phyloP scores from a whole-genome alignment of 805 yeast species.

The Maudiozyma serrabonitensis region DNA sequence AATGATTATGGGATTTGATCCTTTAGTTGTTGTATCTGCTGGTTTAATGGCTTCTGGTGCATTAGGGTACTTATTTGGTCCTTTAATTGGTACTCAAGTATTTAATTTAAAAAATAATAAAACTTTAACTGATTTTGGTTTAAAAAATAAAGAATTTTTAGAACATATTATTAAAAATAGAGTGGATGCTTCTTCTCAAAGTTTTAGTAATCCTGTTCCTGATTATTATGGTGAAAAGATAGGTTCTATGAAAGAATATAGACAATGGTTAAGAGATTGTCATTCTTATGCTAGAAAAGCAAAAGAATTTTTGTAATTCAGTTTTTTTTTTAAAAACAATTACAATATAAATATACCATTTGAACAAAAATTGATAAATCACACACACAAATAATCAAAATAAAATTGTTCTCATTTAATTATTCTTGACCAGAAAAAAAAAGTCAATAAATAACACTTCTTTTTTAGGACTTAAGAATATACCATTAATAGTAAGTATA shows the following conservation, averaged over 20 bases:
- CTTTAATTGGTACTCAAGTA: constrained; percentile 61
- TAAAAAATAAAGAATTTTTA: constrained; percentile 66
- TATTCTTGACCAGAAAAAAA: background rate
- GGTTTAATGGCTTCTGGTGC: constrained; percentile 65
- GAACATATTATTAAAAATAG: constrained; percentile 66
- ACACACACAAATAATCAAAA: too few relatives aligned
- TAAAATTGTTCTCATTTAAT: background rate
- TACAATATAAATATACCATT: background rate
- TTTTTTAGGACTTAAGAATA: background rate
- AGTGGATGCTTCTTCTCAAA: constrained; percentile 86
- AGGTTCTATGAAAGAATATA: constrained; percentile 73
- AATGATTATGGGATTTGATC: constrained; percentile 78
- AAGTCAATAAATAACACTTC: background rate
- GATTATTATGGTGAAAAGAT: constrained; percentile 97
- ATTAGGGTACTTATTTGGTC: constrained; percentile 76
- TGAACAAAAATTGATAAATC: background rate
- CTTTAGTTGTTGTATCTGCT: constrained; percentile 70
- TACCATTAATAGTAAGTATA: background rate
- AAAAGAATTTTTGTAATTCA: constrained; percentile 50
- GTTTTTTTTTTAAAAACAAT: background rate
- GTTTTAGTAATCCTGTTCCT: constrained; percentile 92
- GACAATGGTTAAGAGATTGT: constrained; percentile 94
- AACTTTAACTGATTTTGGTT: constrained; percentile 37
- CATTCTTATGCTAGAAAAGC: constrained; percentile 81
- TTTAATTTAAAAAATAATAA: constrained; percentile 49